Evolutionary conservation across 2,329 filamentous ascomycete genomes (phyloP), one percentile per base, ranked within the genome.

Genomic region (Aspergillus tubingensis): DNA sequence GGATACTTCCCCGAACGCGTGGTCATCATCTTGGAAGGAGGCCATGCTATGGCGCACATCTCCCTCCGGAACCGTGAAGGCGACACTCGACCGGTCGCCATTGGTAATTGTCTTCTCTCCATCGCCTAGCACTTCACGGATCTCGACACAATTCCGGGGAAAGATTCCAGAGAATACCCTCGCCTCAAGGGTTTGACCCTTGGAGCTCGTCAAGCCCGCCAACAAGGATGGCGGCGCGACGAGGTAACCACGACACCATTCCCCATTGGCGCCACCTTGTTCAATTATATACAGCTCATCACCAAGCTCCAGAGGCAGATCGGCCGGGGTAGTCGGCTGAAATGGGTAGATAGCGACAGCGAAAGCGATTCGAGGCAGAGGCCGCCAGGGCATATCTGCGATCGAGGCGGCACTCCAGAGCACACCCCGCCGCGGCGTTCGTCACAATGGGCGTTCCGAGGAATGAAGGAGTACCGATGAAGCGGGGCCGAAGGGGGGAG

Each of bases 201-300:
- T 94, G 70, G 90, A 88, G 63, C 90, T 94, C 10, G 92, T 98
- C 74, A 99, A 81, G 51, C 94, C 95, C 17, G 95, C 91, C 61
- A 99, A 86, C 74, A 99, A 81, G 68, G 92, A 96, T 19, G 95
- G 95, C 55, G 95, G 94, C 65, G 95, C 92, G 67, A 99, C 90
- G 62, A 99, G 85, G 78, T 99, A 99, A 61, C 95, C 95, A 57
- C 95, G 89, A 77, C 94, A 90, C 96, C 95, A 99, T 75, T 91
- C 86, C 70, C 90, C 91, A 78, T 96, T 87, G 39, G 75, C 78
- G 21, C 92, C 90, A 41, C 94, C 96, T 79, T 98, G 92, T 79
- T 98, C 94, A 74, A 99, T 97, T 67, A 99, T 96, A 80, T 99
- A 99, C 66, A 99, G 83, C 79, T 99, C 95, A 84, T 99, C 95